Evolutionary conservation across 345 rosid genomes (phyloP).

Genomic region (thale cress (Arabidopsis thaliana)): DNA sequence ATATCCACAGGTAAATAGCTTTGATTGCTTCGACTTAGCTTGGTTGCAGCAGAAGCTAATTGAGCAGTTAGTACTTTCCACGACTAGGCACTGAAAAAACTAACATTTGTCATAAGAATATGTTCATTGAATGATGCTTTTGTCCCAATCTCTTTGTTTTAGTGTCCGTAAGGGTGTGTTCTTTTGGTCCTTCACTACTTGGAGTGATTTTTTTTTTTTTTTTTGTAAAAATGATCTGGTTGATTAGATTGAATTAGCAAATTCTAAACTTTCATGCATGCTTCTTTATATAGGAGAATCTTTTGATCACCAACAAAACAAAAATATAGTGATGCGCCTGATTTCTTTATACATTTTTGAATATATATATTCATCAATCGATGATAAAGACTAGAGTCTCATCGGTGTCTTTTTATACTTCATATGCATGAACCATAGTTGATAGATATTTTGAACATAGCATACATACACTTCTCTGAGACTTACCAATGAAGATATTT

Average conservation of each 20-base stretch:
- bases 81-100: background rate
- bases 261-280: background rate
- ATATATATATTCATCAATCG: background rate
- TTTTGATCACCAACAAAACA: conserved; percentile 2
- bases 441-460: background rate
- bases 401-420: background rate
- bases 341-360: background rate
- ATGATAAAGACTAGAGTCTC: background rate
- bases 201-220: background rate
- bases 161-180: background rate
- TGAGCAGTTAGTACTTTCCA: conserved; percentile 37
- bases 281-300: background rate
- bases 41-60: conserved; percentile 50
- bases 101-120: background rate
- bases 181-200: background rate
- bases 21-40: conserved; percentile 38
- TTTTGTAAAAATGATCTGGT: background rate
- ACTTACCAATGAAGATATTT: background rate
- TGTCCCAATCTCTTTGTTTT: background rate
- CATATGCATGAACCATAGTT: background rate
- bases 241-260: background rate
- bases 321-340: background rate
- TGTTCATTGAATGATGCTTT: background rate
- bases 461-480: background rate
- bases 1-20: conserved; percentile 49